These are phyloP conservation scores for Ganoderma lucidum DNA, from an alignment of 1,284 basidiomycete species.

Conservation along the genomic window DNA sequence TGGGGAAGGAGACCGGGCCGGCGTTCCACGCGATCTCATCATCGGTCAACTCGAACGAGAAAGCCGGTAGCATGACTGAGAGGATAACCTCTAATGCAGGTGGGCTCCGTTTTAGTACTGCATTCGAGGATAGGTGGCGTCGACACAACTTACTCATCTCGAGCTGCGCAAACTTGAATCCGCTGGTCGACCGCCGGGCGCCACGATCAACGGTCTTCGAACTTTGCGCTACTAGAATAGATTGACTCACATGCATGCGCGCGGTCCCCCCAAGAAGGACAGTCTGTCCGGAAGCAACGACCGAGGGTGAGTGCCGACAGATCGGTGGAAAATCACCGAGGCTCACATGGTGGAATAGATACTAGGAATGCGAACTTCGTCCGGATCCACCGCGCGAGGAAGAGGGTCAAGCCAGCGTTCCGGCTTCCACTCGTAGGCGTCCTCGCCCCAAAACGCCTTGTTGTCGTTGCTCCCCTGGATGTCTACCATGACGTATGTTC, in stretches of 20 bases:
- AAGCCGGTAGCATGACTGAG: constrained; percentile 15
- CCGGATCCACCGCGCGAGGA: constrained; percentile 9
- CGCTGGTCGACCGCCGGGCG: constrained; percentile 28
- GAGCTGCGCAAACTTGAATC: constrained; percentile 45
- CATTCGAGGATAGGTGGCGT: not conserved
- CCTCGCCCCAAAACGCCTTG: constrained; percentile 33
- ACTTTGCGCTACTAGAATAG: not conserved
- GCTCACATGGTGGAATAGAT: constrained; percentile 33
- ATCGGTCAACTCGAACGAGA: constrained; percentile 28
- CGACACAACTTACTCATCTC: constrained; percentile 43
- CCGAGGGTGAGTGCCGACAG: too few relatives aligned
- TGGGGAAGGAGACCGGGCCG: not conserved
- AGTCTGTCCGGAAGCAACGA: constrained; percentile 33
- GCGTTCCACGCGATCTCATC: constrained; percentile 26
- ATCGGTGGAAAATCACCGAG: too few relatives aligned
- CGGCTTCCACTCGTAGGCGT: constrained; percentile 35
- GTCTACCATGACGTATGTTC: constrained; percentile 25
- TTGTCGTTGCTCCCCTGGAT: constrained; percentile 30
- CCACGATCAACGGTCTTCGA: not conserved
- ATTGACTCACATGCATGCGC: constrained; percentile 43
- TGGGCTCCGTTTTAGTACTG: not conserved
- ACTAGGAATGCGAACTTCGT: constrained; percentile 29
- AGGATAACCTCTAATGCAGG: constrained; percentile 25
- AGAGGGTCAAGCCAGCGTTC: constrained; percentile 33
- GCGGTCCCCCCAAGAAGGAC: constrained; percentile 44